These are phyloP conservation scores for Sambucus nigra DNA, from an alignment of 129 eudicot genomes.

Conservation along the genomic window DNA sequence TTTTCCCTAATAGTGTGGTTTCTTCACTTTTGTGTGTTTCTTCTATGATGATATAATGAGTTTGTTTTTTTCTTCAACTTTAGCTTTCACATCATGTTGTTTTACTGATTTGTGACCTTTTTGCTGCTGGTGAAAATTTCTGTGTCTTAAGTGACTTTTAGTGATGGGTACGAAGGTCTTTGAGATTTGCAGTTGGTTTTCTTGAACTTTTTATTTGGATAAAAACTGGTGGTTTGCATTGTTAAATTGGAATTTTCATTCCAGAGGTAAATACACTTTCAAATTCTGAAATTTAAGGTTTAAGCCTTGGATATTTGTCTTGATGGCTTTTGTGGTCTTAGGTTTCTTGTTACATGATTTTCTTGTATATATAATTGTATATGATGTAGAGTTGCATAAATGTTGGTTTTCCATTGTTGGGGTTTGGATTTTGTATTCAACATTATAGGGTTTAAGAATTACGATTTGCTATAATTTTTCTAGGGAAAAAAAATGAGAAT, in stretches of 20 bases:
- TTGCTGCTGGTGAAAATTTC: constrained; percentile 25
- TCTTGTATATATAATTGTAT: not conserved
- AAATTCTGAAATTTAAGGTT: not conserved
- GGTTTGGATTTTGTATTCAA: constrained; percentile 1
- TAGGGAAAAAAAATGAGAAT: too few relatives aligned
- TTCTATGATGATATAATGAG: constrained; percentile 22
- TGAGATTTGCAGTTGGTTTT: not conserved
- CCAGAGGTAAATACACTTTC: constrained; percentile 8
- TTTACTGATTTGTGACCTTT: constrained; percentile 12
- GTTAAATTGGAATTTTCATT: constrained; percentile 4
- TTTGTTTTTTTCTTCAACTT: constrained; percentile 16
- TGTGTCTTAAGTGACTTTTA: constrained; percentile 12
- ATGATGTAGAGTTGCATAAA: constrained; percentile 3
- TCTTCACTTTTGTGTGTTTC: constrained; percentile 17
- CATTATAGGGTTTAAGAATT: not conserved
- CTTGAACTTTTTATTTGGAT: constrained; percentile 2
- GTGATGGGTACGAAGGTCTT: constrained; percentile 8
- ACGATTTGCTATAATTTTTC: not conserved
- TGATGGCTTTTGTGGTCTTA: constrained; percentile 1
- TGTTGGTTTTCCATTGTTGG: constrained; percentile 6
- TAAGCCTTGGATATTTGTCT: not conserved
- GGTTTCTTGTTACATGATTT: not conserved
- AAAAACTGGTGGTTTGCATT: constrained; percentile 10
- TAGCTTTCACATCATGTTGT: constrained; percentile 17
- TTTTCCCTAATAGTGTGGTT: constrained; percentile 11